Evolutionary conservation across 257 asterid species (phyloP).

Genomic region (Solanum ossicruentum): DNA sequence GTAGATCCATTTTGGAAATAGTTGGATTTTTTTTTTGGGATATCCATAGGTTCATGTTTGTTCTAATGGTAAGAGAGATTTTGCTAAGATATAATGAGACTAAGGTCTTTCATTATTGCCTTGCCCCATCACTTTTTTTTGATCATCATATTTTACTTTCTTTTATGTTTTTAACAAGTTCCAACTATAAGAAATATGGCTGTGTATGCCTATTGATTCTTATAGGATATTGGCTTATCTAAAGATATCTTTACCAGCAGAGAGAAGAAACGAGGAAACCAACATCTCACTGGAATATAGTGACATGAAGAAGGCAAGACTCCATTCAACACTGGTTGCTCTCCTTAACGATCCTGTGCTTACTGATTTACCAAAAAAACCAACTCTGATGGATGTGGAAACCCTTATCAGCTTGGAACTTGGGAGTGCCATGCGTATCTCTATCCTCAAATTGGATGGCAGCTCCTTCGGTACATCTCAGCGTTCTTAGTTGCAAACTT

Average conservation of each 20-base stretch:
- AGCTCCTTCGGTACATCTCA: conserved; percentile 38
- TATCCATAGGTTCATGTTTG: not conserved
- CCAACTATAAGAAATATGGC: not conserved
- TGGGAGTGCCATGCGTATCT: conserved; percentile 93
- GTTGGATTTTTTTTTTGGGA: not conserved
- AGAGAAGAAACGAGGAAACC: conserved; percentile 15
- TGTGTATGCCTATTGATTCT: not conserved
- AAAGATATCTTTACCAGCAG: conserved; percentile 3
- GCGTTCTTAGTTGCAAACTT: conserved; percentile 18
- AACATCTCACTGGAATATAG: conserved; percentile 37
- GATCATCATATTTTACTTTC: not conserved
- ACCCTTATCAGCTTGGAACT: conserved; percentile 83
- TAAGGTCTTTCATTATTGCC: not conserved
- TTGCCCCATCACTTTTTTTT: not conserved
- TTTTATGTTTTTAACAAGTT: not conserved
- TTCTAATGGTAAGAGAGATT: not conserved
- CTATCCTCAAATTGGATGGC: conserved; percentile 56
- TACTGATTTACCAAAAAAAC: conserved; percentile 67
- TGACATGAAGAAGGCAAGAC: conserved; percentile 48
- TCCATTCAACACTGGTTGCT: conserved; percentile 51
- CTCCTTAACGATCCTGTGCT: conserved; percentile 82
- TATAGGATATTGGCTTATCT: not conserved
- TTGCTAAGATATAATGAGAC: not conserved
- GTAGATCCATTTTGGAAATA: not conserved
- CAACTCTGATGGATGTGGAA: conserved; percentile 67